A percentile compares a stretch with the other conserved stretches of the same genome.
These are phyloP conservation scores for Aspergillus sclerotiicarbonarius DNA, from an alignment of 495 filamentous ascomycete species.

Conservation along the genomic window DNA sequence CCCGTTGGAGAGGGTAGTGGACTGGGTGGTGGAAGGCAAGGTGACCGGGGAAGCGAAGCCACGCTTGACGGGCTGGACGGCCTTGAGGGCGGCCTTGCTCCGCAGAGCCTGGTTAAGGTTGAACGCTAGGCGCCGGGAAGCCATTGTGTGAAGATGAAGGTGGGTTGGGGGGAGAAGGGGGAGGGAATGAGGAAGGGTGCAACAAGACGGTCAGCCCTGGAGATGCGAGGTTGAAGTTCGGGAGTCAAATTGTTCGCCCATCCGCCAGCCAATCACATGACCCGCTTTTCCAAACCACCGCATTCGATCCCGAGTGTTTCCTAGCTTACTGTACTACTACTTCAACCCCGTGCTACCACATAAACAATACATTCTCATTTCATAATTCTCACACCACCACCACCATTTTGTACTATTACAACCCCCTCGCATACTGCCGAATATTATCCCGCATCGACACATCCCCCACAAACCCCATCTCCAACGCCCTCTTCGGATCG, in stretches of 20 bases:
- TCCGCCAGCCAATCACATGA: conserved; percentile 51
- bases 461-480: conserved; percentile 61
- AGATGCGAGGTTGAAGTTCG: conserved; percentile 51
- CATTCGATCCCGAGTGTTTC: conserved; percentile 39
- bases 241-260: conserved; percentile 53
- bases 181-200: conserved; percentile 31
- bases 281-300: conserved; percentile 46
- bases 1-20: conserved; percentile 94
- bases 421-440: conserved; percentile 45
- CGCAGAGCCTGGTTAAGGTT: conserved; percentile 85
- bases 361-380: too few species aligned
- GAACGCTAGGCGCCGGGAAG: conserved; percentile 87
- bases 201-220: conserved; percentile 29
- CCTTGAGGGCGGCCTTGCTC: conserved; percentile 71
- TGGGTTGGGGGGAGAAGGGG: conserved; percentile 20
- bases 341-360: too few species aligned
- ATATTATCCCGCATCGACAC: conserved; percentile 57
- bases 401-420: conserved; percentile 23
- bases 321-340: conserved; percentile 7
- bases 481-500: conserved; percentile 55
- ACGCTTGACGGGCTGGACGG: conserved; percentile 70
- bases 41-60: conserved; percentile 81
- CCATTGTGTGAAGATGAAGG: conserved; percentile 60
- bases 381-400: neutral
- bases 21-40: conserved; percentile 77